Base-by-base conservation (phyloP, 2,329 filamentous ascomycete species). In the Xylariaceae sp. region DNA sequence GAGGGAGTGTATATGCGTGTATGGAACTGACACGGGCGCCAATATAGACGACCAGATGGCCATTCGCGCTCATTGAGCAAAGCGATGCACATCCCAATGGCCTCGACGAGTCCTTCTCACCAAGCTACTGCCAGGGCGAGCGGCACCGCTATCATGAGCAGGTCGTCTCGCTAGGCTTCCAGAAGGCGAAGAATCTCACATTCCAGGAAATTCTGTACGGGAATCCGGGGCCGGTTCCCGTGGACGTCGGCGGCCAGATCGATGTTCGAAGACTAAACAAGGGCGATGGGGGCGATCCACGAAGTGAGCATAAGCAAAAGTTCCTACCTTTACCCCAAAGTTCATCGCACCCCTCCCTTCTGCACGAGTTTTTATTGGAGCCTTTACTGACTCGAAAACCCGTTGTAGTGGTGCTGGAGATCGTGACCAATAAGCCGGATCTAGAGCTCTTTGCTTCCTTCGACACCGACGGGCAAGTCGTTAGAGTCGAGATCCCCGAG, bases 161-260 rank as follows among this genome's bases (percentile, higher is more conserved):
- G 63, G 57, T 67, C 5, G 67, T 75, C 57, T 60, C 67, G 13
- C 59, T 79, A 8, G 66, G 72, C 15, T 77, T 80, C 54, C 68
- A 66, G 41, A 60, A 62, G 11, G 65, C 68, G 11, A 73, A 69
- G n/a, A 71, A 69, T 49, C 64, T 83, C 13, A 67, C 65, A 2
- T 69, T 83, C 53, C 56, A 72, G 10, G 76, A 84, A 62, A 71
- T 69, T n/a, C 58, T 71, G 8, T 57, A 66, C 30, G 61, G 68
- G 15, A 64, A 68, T 53, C 61, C 66, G 49, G 53, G 63, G 52
- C 63, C 66, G 5, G 68, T 68, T 23, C 67, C 65, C 48, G 74
- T 80, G 39, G 70, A 69, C 5, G 69, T 83, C 51, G 73, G 65
- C 10, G 82, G 82, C 52, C 72, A 78, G 23, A 68, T 83, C 15